Base-by-base conservation (phyloP, 2,329 filamentous ascomycete species). In the Plectosphaerella cucumerina region DNA sequence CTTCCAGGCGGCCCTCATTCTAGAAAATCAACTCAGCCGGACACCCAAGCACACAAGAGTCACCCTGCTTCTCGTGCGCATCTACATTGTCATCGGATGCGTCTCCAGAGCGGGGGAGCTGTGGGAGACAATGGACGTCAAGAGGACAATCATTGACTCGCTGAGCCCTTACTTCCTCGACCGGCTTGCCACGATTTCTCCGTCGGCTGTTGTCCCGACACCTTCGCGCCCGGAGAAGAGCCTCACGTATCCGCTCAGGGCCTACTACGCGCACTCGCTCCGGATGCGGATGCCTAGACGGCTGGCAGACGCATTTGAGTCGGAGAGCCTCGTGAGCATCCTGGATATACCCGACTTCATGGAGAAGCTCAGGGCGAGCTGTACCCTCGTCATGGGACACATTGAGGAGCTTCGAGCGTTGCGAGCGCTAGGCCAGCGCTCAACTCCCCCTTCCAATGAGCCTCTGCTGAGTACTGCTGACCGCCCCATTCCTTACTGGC, bases 61-160 rank as follows among this genome's bases (percentile, higher is more conserved):
- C 3, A 71, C 74, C 3, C 65, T 84, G 4, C 54, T 83, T 0
- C 66, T 84, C 0, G 68, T 78, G 1, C 76, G 78, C 50, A 59
- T 82, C 3, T 77, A 80, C 47, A 64, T 81, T 10, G 62, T 74
- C 4, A 64, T 82, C 6, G 80, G 80, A 8, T 78, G 75, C 12
- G 70, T 70, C 0, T 68, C 74, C 2, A 69, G 70, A 17, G 76
- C 76, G 0, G 66, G 72, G 21, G 62, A 73, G 33, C 62, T 79
- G 2, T 83, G 79, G 78, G 66, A 70, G 11, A 69, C 69, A 0
- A 68, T 82, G 10, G 77, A 73, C 3, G 73, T 84, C 2, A 84
- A 84, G 62, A 73, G 80, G 20, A 78, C 77, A 0, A 78, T 82
- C 23, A 73, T 80, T n/a, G 79, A 83, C 54, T 76, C 78, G 0